Percentiles rank a stretch among this genome's conserved stretches.
Conservation (phyloP, 2,329 filamentous ascomycete species). For the Nemania diffusa region DNA sequence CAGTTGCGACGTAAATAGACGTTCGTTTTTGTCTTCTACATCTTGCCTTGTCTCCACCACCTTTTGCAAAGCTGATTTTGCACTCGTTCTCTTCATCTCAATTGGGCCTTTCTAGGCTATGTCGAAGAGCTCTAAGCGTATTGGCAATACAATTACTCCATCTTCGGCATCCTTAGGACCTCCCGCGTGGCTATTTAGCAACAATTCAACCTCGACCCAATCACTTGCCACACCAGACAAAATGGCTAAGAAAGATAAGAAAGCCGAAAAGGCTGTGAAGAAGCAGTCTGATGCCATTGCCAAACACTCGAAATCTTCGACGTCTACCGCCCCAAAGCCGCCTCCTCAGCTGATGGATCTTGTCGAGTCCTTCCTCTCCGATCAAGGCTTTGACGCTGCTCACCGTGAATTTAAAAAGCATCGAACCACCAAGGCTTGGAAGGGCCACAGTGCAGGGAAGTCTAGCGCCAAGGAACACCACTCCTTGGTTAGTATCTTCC, state of each 20-base stretch:
- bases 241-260: conserved; percentile 46
- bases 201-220: conserved; percentile 44
- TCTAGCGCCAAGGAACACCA: conserved; percentile 49
- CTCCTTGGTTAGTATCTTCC: conserved; percentile 62
- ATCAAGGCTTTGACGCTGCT: conserved; percentile 72
- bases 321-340: conserved; percentile 50
- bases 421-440: conserved; percentile 64
- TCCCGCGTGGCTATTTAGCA: conserved; percentile 50
- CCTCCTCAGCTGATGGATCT: conserved; percentile 73
- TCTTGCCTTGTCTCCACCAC: not conserved
- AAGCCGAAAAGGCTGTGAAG: conserved; percentile 38
- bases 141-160: conserved; percentile 31
- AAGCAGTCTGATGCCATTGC: conserved; percentile 23
- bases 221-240: conserved; percentile 17
- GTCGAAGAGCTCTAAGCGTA: conserved; percentile 32
- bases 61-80: not conserved
- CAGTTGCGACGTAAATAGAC: conserved; percentile 21
- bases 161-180: conserved; percentile 40
- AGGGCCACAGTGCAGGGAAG: conserved; percentile 45
- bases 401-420: conserved; percentile 72
- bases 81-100: not conserved
- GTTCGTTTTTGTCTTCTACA: not conserved
- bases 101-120: conserved; percentile 32
- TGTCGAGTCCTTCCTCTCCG: conserved; percentile 72
- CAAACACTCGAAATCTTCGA: conserved; percentile 36